phyloP scores from a whole-genome alignment of 345 rosid genomes.

The Arabidopsis thaliana region DNA sequence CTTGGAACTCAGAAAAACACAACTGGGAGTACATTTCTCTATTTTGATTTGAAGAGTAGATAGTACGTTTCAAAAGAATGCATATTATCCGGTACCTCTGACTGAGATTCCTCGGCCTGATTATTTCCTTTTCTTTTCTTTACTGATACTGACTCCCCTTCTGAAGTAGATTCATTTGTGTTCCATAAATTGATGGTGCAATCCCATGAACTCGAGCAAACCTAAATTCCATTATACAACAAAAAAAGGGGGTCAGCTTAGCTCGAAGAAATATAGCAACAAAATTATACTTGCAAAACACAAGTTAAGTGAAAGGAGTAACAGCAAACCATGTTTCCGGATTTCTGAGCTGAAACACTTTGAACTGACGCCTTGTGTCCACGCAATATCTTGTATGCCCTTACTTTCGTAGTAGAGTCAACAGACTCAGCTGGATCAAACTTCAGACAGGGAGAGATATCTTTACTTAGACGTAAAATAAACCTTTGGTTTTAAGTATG shows the following conservation, averaged over 20 bases:
- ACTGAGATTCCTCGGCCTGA: conserved; percentile 62
- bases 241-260: neutral
- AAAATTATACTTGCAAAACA: conserved; percentile 17
- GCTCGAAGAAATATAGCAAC: conserved; percentile 7
- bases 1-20: conserved; percentile 11
- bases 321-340: conserved; percentile 71
- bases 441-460: conserved; percentile 49
- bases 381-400: conserved; percentile 75
- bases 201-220: conserved; percentile 99
- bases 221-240: conserved; percentile 47
- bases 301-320: conserved; percentile 17
- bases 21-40: neutral
- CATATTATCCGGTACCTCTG: conserved; percentile 62
- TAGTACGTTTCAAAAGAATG: conserved; percentile 1
- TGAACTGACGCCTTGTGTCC: conserved; percentile 92
- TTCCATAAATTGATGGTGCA: conserved; percentile 81
- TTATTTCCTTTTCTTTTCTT: conserved; percentile 88
- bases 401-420: conserved; percentile 55
- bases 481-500: neutral
- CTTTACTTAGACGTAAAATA: conserved; percentile 22
- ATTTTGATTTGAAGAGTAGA: conserved; percentile 12
- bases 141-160: conserved; percentile 60
- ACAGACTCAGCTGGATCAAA: conserved; percentile 53
- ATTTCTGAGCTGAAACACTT: conserved; percentile 68
- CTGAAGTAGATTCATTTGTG: conserved; percentile 57